Base-by-base conservation (phyloP, 2,329 filamentous ascomycete species). In the Alternaria arborescens region DNA sequence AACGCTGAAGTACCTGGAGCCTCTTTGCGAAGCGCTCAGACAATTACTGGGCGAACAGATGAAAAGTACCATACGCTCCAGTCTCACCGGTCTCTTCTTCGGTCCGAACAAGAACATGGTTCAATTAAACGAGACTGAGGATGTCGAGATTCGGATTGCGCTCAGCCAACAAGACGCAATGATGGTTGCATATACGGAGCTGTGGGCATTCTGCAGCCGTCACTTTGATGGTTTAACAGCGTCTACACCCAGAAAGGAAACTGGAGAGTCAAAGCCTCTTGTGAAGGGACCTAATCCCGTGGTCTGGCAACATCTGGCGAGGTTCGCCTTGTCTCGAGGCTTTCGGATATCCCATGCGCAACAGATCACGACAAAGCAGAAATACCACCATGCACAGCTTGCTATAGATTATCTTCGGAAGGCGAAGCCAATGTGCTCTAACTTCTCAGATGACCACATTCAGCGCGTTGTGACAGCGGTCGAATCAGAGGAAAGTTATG, bases 1-100 rank as follows among this genome's bases (percentile, higher is more conserved):
- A 43, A 69, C 18, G 32, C 48, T 69, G 7, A 69, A 69, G 52
- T 67, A 62, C 42, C 36, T 69, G 8, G 60, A 69, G 48, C 66
- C 53, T 36, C 52, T 65, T 8, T 65, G 32, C 22, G 34, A 65
- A 51, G 47, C 46, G 8, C 55, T 69, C 8, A 69, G 51, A 60
- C 47, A 48, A 8, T 52, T 69, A 6, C 48, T 68, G 22, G 44
- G 62, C 11, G 20, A 20, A 28, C 47, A 65, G 32, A 59, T 65
- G n/a, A 62, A 55, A 48, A 18, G 44, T 40, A 66, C 36, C 34
- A 68, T 68, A 18, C 18, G 41, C 12, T 54, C 12, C 55, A 66
- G 61, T 47, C 24, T 66, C 50, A 51, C 22, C 12, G 51, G 58
- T 12, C 54, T 36, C 34, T 62, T 55, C 20, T 67, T 65, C 36